phyloP scores from a whole-genome alignment of 352 stramenopile species.

The Globisporangium paroecandrum region DNA sequence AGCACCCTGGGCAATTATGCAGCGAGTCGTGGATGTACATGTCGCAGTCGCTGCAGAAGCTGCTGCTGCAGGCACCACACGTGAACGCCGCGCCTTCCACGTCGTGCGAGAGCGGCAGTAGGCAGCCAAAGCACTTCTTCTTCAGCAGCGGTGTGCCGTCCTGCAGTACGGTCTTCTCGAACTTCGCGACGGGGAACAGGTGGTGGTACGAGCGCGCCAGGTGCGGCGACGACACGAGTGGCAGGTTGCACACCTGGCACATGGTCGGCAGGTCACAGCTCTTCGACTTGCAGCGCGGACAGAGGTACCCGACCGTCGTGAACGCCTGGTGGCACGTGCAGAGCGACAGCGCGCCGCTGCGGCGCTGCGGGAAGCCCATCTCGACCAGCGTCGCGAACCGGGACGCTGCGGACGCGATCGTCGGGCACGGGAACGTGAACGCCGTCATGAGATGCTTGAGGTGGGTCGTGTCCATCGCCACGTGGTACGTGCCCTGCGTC shows the following conservation, averaged over 20 bases:
- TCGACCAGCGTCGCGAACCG: constrained; percentile 78
- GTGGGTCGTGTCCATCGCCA: constrained; percentile 92
- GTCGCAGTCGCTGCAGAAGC: constrained; percentile 97
- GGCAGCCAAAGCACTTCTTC: constrained; percentile 80
- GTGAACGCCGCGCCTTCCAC: constrained; percentile 54
- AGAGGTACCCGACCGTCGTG: constrained; percentile 91
- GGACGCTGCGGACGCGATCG: constrained; percentile 62
- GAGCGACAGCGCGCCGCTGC: constrained; percentile 70
- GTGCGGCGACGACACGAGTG: constrained; percentile 96
- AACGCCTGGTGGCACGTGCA: constrained; percentile 85
- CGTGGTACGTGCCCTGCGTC: constrained; percentile 92
- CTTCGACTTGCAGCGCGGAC: constrained; percentile 93
- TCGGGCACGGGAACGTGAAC: constrained; percentile 93
- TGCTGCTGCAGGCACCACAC: constrained; percentile 89
- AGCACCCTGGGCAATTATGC: constrained; percentile 98
- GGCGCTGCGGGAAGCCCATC: constrained; percentile 82
- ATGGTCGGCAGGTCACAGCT: constrained; percentile 93
- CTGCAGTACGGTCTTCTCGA: constrained; percentile 69
- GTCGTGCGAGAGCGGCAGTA: constrained; percentile 50
- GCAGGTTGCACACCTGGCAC: constrained; percentile 96
- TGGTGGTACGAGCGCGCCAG: constrained; percentile 97
- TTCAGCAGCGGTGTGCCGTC: constrained; percentile 22
- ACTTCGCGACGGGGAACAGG: constrained; percentile 96
- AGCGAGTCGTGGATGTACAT: constrained; percentile 97
- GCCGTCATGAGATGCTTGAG: constrained; percentile 90